Base-by-base conservation (phyloP, 2,329 filamentous ascomycete species). In the Diaporthe velutina region DNA sequence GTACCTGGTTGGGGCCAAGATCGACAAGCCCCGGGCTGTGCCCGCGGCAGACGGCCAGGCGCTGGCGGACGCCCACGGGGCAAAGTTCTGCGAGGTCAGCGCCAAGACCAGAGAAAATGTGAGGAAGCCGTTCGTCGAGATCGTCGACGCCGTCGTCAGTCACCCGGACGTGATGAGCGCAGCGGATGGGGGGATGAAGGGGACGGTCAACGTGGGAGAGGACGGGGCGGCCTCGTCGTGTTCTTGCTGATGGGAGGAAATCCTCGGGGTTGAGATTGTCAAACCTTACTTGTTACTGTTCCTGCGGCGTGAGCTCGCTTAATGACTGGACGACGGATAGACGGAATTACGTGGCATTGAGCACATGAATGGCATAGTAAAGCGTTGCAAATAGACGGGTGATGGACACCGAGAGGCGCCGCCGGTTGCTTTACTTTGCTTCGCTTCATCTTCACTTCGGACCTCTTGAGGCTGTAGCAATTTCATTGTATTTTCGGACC, bases 81-180 rank as follows among this genome's bases (percentile, higher is more conserved):
- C 84, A 4, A 81, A 82, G 9, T 90, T 90, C 80, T 89, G 87
- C 77, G 89, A 90, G 81, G 86, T 86, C 57, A 90, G 88, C 79
- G 84, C 87, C 58, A 88, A 88, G 82, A 89, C 88, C 33, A 83
- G 86, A 66, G 86, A 89, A 79, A 87, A 89, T 78, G 85, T 90
- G 30, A 82, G 85, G 75, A 83, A 82, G 78, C 86, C 88, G 25
- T 90, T 90, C 79, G 81, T 88, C 61, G 88, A 89, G 70, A 83
- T 89, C 60, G 86, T 90, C 38, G 85, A 88, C 77, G 81, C 81
- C 75, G 87, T 90, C 75, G 84, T 89, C 35, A 83, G 83, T 73
- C 85, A 82, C 54, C 86, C 85, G 1, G 82, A 85, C 52, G 79
- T 90, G 35, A 78, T 89, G 76, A 80, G 78, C 12, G 81, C 78